These are phyloP conservation scores for Annulohypoxylon nitens DNA, from an alignment of 495 filamentous ascomycete species.

Conservation along the genomic window DNA sequence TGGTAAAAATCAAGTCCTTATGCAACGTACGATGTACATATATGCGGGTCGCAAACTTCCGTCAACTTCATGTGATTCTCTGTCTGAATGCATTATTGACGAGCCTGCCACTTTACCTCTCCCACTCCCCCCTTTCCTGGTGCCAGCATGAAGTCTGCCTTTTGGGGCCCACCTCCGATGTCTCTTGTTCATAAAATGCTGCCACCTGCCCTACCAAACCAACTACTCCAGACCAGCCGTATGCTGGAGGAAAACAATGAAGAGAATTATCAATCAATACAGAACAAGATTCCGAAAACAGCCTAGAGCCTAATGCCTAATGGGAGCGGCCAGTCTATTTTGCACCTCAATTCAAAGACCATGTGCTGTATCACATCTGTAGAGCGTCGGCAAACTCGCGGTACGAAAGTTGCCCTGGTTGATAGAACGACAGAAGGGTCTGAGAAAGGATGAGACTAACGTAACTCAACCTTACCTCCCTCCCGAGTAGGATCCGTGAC, in stretches of 20 bases:
- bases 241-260: conserved; percentile 45
- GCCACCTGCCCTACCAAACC: conserved; percentile 42
- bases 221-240: conserved; percentile 47
- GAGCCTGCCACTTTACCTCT: conserved; percentile 39
- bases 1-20: conserved; percentile 33
- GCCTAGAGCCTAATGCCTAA: conserved; percentile 48
- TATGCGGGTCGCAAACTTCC: conserved; percentile 39
- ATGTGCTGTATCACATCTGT: conserved; percentile 40
- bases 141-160: conserved; percentile 37
- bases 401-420: conserved; percentile 37
- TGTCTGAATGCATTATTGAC: conserved; percentile 46
- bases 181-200: conserved; percentile 42
- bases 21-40: conserved; percentile 44
- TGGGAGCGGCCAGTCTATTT: conserved; percentile 52
- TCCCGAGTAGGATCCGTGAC: conserved; percentile 24
- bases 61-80: conserved; percentile 43
- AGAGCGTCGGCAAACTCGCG: conserved; percentile 43
- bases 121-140: conserved; percentile 18
- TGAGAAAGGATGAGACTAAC: conserved; percentile 26
- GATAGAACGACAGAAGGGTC: conserved; percentile 35
- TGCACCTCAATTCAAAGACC: conserved; percentile 45
- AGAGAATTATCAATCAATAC: conserved; percentile 50
- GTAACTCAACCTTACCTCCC: conserved; percentile 27
- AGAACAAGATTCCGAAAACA: conserved; percentile 51
- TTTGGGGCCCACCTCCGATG: conserved; percentile 30